Evolutionary conservation across 805 yeast genomes (phyloP), one percentile per base, ranked within the genome.

Genomic region (Myxozyma nipponensis): DNA sequence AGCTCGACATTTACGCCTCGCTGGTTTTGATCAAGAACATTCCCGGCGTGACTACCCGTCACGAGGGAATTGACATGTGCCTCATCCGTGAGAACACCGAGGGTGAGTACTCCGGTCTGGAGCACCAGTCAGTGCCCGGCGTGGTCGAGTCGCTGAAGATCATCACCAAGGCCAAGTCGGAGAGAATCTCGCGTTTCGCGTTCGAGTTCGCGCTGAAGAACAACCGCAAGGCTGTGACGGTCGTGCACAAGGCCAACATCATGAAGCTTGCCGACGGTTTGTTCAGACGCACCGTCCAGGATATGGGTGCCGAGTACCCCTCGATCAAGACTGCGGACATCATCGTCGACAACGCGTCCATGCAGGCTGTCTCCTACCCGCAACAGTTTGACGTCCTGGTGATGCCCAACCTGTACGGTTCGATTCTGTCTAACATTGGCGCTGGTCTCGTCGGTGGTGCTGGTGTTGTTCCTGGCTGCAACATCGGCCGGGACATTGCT

Each of bases 231-330:
- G 74, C 79, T 63, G 98, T 91, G 56, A 89, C 97, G 47, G 96
- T 96, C 62, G 93, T 91, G 67, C 98, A 91, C 83, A 91, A 91
- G 77, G 98, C 98, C 62, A 93, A 93, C 80, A 91, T 91, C 68
- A 91, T 91, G 98, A 91, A 91, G 77, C 81, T 89, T 68, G 95
- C 96, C 71, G 98, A 91, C 70, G 98, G 98, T 73, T 79, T 91
- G 66, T 91, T 93, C 82, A 87, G 96, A 79, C 80, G 84, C 72
- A 89, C 96, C 61, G 86, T 91, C 64, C 83, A 88, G 72, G 84
- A 84, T 62, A 82, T 93, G 61, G 90, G 88, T 67, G 84, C 80
- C 59, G 82, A 81, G 64, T 91, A 85, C 72, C 95, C 95, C 60
- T 84, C 83, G 53, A 79, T 91, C 60, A 78, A 77, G 56, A 87